Evolutionary conservation across 2,329 filamentous ascomycete species (phyloP).

Genomic region (Paecilomyces fulvus): DNA sequence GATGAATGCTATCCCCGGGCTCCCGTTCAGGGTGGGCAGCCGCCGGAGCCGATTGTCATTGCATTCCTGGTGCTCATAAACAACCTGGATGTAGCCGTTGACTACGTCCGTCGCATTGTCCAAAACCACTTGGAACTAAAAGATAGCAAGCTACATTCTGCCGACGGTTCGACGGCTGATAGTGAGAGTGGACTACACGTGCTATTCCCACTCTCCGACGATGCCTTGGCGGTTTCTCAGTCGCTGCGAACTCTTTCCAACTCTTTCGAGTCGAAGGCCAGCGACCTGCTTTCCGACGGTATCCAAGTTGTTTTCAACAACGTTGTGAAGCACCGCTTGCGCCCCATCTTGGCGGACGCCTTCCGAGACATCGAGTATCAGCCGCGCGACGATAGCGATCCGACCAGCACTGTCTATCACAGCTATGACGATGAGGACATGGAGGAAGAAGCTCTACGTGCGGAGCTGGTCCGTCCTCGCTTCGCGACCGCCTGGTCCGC

Average conservation of each 20-base stretch:
- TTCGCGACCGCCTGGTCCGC: conserved; percentile 83
- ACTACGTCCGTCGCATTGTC: conserved; percentile 85
- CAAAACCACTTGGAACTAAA: conserved; percentile 50
- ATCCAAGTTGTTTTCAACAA: conserved; percentile 79
- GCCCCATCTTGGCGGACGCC: conserved; percentile 75
- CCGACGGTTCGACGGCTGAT: conserved; percentile 11
- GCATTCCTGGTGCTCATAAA: conserved; percentile 90
- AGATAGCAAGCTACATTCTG: conserved; percentile 9
- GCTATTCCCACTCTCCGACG: conserved; percentile 72
- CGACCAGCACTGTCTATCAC: conserved; percentile 31
- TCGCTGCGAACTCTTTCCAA: conserved; percentile 61
- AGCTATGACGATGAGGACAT: conserved; percentile 26
- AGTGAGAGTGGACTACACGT: conserved; percentile 42
- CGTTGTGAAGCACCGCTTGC: conserved; percentile 75
- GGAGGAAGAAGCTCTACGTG: conserved; percentile 30
- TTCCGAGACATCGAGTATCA: conserved; percentile 90
- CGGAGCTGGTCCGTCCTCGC: conserved; percentile 63
- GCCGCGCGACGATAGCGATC: conserved; percentile 46
- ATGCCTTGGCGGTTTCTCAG: conserved; percentile 60
- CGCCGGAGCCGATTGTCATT: conserved; percentile 80
- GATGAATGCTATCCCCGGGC: conserved; percentile 88
- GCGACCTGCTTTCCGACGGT: conserved; percentile 74
- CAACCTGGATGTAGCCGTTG: conserved; percentile 83
- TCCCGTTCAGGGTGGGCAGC: conserved; percentile 66
- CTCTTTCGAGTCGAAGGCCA: conserved; percentile 68